Conservation (phyloP, 140 eudicot genomes). For the Bidens hawaiensis region DNA sequence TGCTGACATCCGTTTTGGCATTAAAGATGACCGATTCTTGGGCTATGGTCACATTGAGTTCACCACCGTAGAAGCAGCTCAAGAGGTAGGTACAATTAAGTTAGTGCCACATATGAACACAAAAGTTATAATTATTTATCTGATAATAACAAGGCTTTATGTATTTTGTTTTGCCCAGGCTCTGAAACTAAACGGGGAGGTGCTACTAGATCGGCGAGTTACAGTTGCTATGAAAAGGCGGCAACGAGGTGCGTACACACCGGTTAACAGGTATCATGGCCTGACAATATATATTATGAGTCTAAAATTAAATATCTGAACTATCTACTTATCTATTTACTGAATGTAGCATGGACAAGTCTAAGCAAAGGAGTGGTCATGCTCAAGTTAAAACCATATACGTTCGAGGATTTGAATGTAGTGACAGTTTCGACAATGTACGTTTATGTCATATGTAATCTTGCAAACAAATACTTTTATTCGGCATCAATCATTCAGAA, state of each 20-base stretch:
- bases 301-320: neutral
- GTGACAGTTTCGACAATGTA: slow-evolving; percentile 55
- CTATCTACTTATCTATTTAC: neutral
- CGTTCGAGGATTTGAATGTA: slow-evolving; percentile 68
- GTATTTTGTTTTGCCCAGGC: too few relatives aligned
- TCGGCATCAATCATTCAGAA: neutral
- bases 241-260: slow-evolving; percentile 77
- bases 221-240: slow-evolving; percentile 56
- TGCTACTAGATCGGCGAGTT: slow-evolving; percentile 55
- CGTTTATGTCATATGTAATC: slow-evolving; percentile 10
- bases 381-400: slow-evolving; percentile 49
- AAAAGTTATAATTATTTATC: neutral
- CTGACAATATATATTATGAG: neutral
- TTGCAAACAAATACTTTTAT: neutral
- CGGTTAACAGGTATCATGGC: slow-evolving; percentile 53
- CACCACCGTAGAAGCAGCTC: slow-evolving; percentile 71
- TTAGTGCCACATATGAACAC: neutral
- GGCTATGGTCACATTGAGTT: slow-evolving; percentile 84
- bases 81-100: slow-evolving; percentile 42
- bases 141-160: neutral
- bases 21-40: slow-evolving; percentile 45
- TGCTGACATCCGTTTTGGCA: slow-evolving; percentile 55
- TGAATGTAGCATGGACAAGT: slow-evolving; percentile 33
- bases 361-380: slow-evolving; percentile 40
- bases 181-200: slow-evolving; percentile 49